Evolutionary conservation across 768 basidiomycete genomes (phyloP).

Genomic region (Lentinus tigrinus): DNA sequence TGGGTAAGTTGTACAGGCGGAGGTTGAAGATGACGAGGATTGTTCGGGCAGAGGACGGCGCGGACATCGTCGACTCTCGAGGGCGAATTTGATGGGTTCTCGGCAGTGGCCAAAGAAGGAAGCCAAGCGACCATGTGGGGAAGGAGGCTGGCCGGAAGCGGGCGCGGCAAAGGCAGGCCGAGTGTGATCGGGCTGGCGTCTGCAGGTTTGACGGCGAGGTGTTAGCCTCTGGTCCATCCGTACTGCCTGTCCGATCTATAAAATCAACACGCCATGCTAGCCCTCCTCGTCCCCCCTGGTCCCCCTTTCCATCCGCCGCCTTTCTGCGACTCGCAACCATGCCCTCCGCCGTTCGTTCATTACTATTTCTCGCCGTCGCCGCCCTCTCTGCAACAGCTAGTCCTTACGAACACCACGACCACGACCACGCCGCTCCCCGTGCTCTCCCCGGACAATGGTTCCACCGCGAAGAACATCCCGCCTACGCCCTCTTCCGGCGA

Average conservation of each 20-base stretch:
- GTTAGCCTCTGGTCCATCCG: background rate
- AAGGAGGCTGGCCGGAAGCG: background rate
- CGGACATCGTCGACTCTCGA: too few relatives aligned
- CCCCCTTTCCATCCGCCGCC: conserved; percentile 18
- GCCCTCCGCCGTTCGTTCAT: conserved; percentile 43
- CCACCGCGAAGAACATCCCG: conserved; percentile 59
- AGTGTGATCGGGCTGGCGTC: conserved; percentile 15
- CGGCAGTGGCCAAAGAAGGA: background rate
- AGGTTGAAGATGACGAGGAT: too few relatives aligned
- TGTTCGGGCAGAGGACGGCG: too few relatives aligned
- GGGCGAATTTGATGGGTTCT: too few relatives aligned
- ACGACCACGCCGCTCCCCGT: conserved; percentile 20
- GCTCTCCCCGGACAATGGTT: conserved; percentile 49
- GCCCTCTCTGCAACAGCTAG: conserved; percentile 15
- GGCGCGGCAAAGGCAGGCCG: conserved; percentile 12
- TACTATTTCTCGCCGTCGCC: conserved; percentile 23
- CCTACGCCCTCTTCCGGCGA: conserved; percentile 62
- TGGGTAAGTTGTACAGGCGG: too few relatives aligned
- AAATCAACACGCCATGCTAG: background rate
- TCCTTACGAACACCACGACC: conserved; percentile 21
- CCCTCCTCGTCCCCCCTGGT: conserved; percentile 45
- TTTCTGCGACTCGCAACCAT: conserved; percentile 12
- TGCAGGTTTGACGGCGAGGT: background rate
- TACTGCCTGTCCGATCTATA: background rate
- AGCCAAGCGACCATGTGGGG: conserved; percentile 5